phyloP scores from a whole-genome alignment of 2,329 filamentous ascomycete species.

The Pseudopithomyces chartarum region DNA sequence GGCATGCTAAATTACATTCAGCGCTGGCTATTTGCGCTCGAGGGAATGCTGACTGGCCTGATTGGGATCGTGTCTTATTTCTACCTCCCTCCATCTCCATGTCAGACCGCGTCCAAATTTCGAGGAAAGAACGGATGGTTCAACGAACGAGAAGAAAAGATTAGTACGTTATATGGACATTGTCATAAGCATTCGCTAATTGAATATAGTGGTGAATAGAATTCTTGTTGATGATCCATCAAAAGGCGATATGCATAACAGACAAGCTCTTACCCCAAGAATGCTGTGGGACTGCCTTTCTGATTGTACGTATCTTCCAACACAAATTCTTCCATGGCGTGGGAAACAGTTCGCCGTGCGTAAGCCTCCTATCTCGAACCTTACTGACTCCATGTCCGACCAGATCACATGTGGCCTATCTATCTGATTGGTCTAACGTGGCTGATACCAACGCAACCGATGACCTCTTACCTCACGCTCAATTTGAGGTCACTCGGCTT shows the following conservation, averaged over 20 bases:
- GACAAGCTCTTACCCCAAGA: slow-evolving; percentile 55
- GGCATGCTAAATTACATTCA: background rate
- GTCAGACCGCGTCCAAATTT: slow-evolving; percentile 65
- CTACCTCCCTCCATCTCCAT: slow-evolving; percentile 59
- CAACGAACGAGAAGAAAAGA: slow-evolving; percentile 68
- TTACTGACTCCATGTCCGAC: too few relatives aligned
- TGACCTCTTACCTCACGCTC: slow-evolving; percentile 42
- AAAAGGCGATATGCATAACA: slow-evolving; percentile 67
- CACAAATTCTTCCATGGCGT: too few relatives aligned
- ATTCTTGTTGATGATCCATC: slow-evolving; percentile 61
- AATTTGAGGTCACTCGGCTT: slow-evolving; percentile 43
- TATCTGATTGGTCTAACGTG: slow-evolving; percentile 43
- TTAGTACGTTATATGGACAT: slow-evolving; percentile 45
- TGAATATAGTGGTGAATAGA: slow-evolving; percentile 61
- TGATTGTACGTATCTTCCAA: slow-evolving; percentile 44
- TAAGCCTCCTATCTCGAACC: too few relatives aligned
- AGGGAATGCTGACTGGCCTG: slow-evolving; percentile 42
- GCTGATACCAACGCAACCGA: slow-evolving; percentile 40
- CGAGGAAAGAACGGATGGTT: slow-evolving; percentile 70
- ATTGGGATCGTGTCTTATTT: slow-evolving; percentile 45
- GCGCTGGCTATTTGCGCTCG: slow-evolving; percentile 59
- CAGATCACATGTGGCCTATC: slow-evolving; percentile 57
- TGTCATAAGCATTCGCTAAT: slow-evolving; percentile 11
- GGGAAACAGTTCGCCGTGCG: too few relatives aligned
- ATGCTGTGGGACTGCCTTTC: slow-evolving; percentile 57